Conservation (phyloP, 139 green algal genomes). For the Closterium sp. region DNA sequence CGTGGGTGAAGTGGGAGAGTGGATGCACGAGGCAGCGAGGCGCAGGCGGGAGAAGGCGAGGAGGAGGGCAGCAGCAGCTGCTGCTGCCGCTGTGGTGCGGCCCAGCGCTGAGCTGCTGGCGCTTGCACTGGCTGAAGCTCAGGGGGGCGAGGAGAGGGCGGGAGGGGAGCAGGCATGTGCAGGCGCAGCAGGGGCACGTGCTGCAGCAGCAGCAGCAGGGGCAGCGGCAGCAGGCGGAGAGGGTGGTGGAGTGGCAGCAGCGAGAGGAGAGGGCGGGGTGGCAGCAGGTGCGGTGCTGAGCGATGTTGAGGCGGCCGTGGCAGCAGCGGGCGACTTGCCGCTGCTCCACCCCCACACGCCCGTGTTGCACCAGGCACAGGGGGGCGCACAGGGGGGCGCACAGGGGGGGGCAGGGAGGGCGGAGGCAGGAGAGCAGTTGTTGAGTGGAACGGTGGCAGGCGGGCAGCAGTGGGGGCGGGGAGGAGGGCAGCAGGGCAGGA, state of each 20-base stretch:
- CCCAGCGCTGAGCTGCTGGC: neutral
- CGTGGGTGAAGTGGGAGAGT: neutral
- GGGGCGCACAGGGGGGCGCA: too few species aligned
- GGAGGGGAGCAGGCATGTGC: neutral
- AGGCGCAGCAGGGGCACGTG: neutral
- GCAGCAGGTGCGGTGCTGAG: neutral
- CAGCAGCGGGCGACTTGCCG: neutral
- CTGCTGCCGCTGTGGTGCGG: neutral
- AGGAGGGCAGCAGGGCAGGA: neutral
- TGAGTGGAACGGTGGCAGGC: neutral
- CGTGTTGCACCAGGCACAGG: too few species aligned
- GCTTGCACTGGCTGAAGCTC: neutral
- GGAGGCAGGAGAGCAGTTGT: too few species aligned
- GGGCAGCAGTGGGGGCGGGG: too few species aligned
- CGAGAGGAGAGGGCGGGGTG: neutral
- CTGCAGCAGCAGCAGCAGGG: neutral
- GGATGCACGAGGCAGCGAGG: neutral
- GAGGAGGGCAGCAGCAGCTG: neutral
- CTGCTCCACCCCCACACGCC: neutral
- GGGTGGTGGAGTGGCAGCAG: neutral
- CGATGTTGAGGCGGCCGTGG: neutral
- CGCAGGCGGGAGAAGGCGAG: neutral
- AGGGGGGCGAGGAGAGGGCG: neutral
- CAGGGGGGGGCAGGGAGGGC: too few species aligned
- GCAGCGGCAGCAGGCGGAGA: neutral